Evolutionary conservation across 2,329 filamentous ascomycete species (phyloP).

Genomic region (Cercospora zeina): DNA sequence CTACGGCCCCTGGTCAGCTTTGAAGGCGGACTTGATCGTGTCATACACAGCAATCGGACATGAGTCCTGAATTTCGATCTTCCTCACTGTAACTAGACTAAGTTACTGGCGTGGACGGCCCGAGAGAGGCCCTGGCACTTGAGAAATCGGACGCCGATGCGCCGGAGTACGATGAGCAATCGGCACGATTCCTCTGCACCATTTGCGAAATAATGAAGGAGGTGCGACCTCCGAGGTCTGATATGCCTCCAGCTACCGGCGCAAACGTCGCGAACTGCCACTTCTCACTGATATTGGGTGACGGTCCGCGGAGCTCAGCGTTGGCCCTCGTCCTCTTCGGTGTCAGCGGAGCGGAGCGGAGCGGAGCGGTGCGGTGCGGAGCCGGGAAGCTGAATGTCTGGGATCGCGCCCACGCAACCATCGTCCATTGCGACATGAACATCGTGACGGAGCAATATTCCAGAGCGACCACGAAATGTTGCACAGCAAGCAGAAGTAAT

Average conservation of each 20-base stretch:
- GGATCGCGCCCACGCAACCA: not conserved
- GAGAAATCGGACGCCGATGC: not conserved
- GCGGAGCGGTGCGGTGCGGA: not conserved
- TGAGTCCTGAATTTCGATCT: not conserved
- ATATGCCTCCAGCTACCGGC: not conserved
- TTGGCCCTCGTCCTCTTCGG: too few species aligned
- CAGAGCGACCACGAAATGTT: not conserved
- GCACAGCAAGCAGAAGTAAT: not conserved
- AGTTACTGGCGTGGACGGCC: not conserved
- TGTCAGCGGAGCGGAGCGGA: not conserved
- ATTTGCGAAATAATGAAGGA: too few species aligned
- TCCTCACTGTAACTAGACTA: not conserved
- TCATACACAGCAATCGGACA: slow-evolving; percentile 3
- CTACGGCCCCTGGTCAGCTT: not conserved
- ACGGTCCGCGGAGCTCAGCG: not conserved
- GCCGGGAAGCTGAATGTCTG: not conserved
- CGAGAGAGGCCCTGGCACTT: not conserved
- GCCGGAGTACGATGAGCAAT: not conserved
- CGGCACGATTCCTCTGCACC: not conserved
- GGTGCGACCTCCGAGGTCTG: not conserved
- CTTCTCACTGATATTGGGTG: too few species aligned
- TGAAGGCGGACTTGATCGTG: not conserved
- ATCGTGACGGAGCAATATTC: not conserved
- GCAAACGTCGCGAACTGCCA: not conserved
- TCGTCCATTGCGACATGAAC: not conserved